Percentiles rank a stretch among this genome's conserved stretches.
Conservation (phyloP, 129 eudicot genomes). For the Gnaphalium uliginosum region DNA sequence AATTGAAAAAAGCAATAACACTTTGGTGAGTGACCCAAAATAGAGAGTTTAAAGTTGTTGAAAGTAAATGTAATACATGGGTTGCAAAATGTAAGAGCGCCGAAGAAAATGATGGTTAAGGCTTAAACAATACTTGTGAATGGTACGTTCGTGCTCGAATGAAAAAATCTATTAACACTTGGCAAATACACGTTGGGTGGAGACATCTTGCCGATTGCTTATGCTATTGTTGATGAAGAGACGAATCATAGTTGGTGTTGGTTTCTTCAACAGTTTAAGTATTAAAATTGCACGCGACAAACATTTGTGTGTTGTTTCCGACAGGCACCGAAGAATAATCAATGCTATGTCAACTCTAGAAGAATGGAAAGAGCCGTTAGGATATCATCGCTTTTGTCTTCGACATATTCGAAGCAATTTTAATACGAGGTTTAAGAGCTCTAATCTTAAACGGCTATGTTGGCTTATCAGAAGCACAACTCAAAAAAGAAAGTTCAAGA, state of each 20-base stretch:
- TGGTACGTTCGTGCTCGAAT: background rate
- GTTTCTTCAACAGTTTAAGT: background rate
- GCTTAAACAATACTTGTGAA: background rate
- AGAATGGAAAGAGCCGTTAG: background rate
- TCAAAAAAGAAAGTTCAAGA: background rate
- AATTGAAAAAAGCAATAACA: background rate
- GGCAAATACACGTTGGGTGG: background rate
- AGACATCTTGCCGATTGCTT: background rate
- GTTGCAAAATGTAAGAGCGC: background rate
- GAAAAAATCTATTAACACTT: background rate
- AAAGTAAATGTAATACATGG: background rate
- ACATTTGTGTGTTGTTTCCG: background rate
- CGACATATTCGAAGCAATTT: conserved; percentile 3
- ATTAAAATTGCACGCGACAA: background rate
- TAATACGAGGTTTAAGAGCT: background rate
- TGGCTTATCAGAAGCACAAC: background rate
- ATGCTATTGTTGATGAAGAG: conserved; percentile 13
- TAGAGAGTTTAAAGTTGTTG: background rate
- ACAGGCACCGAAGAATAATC: background rate
- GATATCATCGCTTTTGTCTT: conserved; percentile 1
- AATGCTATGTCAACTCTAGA: background rate
- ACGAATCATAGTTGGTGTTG: background rate
- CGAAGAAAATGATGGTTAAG: too few relatives aligned
- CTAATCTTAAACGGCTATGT: background rate
- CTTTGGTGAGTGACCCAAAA: background rate